Evolutionary conservation across 441 rosid species (phyloP).

Genomic region (Gossypium lobatum): DNA sequence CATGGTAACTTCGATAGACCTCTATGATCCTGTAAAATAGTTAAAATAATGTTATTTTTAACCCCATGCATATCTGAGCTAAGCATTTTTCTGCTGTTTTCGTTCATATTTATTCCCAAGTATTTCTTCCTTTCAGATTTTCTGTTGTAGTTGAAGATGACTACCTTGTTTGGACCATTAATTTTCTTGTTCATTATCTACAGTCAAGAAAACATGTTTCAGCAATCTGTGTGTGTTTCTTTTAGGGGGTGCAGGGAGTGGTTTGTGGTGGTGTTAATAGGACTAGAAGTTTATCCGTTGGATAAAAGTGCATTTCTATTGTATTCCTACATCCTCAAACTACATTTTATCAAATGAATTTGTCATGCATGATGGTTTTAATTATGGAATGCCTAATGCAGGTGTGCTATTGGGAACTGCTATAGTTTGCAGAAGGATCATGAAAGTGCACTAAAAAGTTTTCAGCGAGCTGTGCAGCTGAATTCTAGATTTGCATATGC

Average conservation of each 20-base stretch:
- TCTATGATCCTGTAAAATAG: neutral
- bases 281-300: neutral
- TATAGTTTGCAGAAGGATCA: slow-evolving; percentile 90
- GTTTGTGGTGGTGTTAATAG: neutral
- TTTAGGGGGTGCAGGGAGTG: neutral
- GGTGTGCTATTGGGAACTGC: slow-evolving; percentile 95
- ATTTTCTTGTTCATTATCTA: neutral
- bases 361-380: neutral
- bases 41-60: neutral
- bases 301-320: neutral
- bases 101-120: neutral
- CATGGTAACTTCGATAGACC: slow-evolving; percentile 55
- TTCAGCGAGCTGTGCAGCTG: slow-evolving; percentile 76
- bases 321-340: neutral
- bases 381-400: slow-evolving; percentile 27
- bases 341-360: neutral
- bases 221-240: neutral
- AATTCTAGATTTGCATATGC: slow-evolving; percentile 89
- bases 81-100: neutral
- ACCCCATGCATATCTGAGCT: neutral
- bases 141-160: neutral
- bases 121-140: neutral
- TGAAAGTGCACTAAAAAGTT: slow-evolving; percentile 82
- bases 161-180: neutral
- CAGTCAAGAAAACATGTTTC: neutral